These are phyloP conservation scores for Udeniomyces megalosporus DNA, from an alignment of 768 basidiomycete species.

Conservation along the genomic window DNA sequence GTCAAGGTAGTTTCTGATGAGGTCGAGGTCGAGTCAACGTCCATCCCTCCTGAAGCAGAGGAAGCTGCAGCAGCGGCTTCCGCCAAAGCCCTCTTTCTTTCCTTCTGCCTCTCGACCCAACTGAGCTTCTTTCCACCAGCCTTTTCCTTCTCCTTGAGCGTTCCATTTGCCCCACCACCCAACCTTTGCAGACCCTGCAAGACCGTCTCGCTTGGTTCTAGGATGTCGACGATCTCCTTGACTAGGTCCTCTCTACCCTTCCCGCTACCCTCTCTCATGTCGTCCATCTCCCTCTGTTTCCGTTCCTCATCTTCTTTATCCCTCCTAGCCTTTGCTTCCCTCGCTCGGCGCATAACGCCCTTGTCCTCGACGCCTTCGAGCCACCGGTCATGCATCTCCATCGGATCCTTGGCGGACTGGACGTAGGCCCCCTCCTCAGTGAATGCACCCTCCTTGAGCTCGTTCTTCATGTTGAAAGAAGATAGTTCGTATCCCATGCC, in stretches of 20 bases:
- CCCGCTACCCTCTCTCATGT: slow-evolving; percentile 10
- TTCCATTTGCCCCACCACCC: slow-evolving; percentile 35
- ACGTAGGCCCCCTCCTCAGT: slow-evolving; percentile 71
- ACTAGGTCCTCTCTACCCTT: slow-evolving; percentile 14
- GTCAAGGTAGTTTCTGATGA: neutral
- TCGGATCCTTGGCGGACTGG: slow-evolving; percentile 69
- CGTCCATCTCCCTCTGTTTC: slow-evolving; percentile 54
- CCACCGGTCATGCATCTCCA: slow-evolving; percentile 87
- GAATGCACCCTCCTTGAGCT: slow-evolving; percentile 97
- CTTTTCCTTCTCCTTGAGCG: slow-evolving; percentile 20
- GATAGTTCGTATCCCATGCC: slow-evolving; percentile 90
- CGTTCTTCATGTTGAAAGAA: slow-evolving; percentile 96
- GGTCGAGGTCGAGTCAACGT: slow-evolving; percentile 18
- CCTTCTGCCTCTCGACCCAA: too few relatives aligned
- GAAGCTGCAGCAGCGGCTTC: slow-evolving; percentile 4
- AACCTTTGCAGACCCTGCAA: slow-evolving; percentile 75
- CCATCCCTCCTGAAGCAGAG: slow-evolving; percentile 9
- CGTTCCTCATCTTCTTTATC: slow-evolving; percentile 52
- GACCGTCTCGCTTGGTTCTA: slow-evolving; percentile 82
- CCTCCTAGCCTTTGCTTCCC: slow-evolving; percentile 55
- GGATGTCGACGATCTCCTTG: slow-evolving; percentile 43
- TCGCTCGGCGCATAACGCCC: slow-evolving; percentile 57
- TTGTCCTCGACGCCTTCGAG: slow-evolving; percentile 74
- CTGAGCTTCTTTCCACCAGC: slow-evolving; percentile 35
- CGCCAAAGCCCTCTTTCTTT: neutral